Base-by-base conservation (phyloP, 768 basidiomycete genomes). In the Leccinum uliginosum region DNA sequence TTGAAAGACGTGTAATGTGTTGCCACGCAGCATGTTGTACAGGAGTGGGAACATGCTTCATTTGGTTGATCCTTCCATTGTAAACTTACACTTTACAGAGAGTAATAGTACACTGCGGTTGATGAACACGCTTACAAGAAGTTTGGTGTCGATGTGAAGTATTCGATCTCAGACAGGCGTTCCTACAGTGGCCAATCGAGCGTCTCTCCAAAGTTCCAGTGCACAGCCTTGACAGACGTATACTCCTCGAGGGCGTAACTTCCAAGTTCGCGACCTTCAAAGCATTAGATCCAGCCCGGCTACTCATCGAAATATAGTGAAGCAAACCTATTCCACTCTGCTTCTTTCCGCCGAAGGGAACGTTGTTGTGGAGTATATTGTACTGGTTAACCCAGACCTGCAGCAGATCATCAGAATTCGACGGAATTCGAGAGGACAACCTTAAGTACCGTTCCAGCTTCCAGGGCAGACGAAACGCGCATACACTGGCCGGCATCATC, bases 291-390 rank as follows among this genome's bases (percentile, higher is more conserved):
- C n/a, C 19, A 55, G 24, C 29, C 19, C 6, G 40, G 11, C 57
- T n/a, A 51, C 43, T 19, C 21, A 38, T 26, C 40, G n/a, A 40
- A 32, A 48, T 51, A 15, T 3, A 23, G 14, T 3, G 35, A 0
- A 8, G 52, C 63, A 56, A 62, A 89, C 90, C 87, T 65, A 91
- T 85, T 52, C 93, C 93, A 44, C 89, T 91, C 69, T 91, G 88
- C 74, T 95, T 96, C 77, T 90, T 96, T 23, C 95, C 96, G 35
- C 96, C 95, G 66, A 98, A 98, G 1, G 96, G 96, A 46, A 93
- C 87, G 57, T 95, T 92, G 70, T 91, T 91, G 73, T 83, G 82
- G 55, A 96, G 71, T 12, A 89, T 43, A 66, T 87, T 89, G 74
- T 93, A 95, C 66, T 92, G 87, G 72, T 98, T 98, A 58, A 94